Evolutionary conservation across 306 rosid genomes (phyloP).

Genomic region (Boehmeria nivea): DNA sequence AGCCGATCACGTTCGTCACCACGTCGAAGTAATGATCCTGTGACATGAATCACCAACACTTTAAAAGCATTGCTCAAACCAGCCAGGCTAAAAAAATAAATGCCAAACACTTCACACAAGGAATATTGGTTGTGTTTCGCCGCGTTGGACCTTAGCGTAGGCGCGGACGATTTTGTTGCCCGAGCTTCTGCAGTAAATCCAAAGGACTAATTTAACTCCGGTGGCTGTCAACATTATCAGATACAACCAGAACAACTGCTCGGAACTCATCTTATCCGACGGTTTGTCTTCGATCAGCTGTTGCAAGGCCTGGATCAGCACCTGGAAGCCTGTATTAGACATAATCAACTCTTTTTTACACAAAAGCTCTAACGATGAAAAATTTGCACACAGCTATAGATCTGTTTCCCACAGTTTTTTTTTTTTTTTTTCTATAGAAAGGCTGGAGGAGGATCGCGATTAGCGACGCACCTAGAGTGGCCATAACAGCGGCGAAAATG

Average conservation of each 20-base stretch:
- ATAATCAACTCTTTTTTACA: too few species aligned
- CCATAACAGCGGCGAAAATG: conserved; percentile 77
- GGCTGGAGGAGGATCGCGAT: too few species aligned
- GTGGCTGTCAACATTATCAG: conserved; percentile 63
- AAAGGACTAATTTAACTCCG: conserved; percentile 53
- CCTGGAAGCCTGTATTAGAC: conserved; percentile 57
- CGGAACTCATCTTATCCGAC: conserved; percentile 35
- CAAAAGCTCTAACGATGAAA: too few species aligned
- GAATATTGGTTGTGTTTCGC: neutral
- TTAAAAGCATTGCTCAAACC: too few species aligned
- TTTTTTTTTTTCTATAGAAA: too few species aligned
- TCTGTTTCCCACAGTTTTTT: neutral
- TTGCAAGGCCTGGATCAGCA: conserved; percentile 47
- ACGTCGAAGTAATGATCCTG: conserved; percentile 86
- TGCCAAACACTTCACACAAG: neutral
- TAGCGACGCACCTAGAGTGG: conserved; percentile 70
- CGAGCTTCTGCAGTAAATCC: conserved; percentile 67
- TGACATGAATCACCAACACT: neutral
- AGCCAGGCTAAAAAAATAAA: neutral
- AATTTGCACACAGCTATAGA: neutral
- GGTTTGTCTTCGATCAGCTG: conserved; percentile 39
- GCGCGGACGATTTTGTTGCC: conserved; percentile 67
- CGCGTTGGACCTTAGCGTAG: conserved; percentile 51
- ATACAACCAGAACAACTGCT: conserved; percentile 54
- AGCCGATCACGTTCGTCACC: conserved; percentile 61